Percentiles rank a stretch among this genome's conserved stretches.
phyloP scores from a whole-genome alignment of 2,329 filamentous ascomycete genomes.

The Claviceps africana region DNA sequence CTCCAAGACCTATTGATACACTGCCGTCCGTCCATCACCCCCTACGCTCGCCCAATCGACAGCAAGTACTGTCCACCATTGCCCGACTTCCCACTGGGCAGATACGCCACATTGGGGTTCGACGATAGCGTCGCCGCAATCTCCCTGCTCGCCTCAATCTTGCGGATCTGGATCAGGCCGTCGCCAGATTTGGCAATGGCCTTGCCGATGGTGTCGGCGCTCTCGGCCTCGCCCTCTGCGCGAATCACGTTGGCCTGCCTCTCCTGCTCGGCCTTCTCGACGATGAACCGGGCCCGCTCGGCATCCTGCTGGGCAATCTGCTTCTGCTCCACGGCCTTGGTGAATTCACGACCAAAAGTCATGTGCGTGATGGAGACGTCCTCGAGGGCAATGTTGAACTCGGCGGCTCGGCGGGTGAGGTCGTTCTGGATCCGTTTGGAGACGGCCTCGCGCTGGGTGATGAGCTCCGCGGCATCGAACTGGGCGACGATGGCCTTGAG shows the following conservation, averaged over 20 bases:
- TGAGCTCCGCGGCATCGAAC: constrained; percentile 96
- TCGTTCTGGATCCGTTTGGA: constrained; percentile 87
- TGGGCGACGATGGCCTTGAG: constrained; percentile 97
- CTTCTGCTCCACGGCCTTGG: constrained; percentile 97
- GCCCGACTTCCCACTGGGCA: constrained; percentile 64
- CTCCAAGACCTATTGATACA: constrained; percentile 3
- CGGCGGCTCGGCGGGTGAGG: constrained; percentile 77
- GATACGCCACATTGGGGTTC: constrained; percentile 93
- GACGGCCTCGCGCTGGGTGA: constrained; percentile 96
- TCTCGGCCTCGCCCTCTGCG: constrained; percentile 94
- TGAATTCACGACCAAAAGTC: constrained; percentile 99
- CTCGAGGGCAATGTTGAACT: constrained; percentile 98
- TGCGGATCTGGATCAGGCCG: constrained; percentile 86
- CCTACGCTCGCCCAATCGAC: constrained; percentile 29
- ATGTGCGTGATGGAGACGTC: constrained; percentile 99
- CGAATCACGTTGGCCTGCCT: constrained; percentile 96
- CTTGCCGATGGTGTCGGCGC: constrained; percentile 86
- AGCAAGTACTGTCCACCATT: constrained; percentile 38
- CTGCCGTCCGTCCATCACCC: constrained; percentile 5
- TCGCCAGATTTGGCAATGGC: constrained; percentile 88
- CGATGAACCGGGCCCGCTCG: constrained; percentile 92
- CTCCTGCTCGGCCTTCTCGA: constrained; percentile 98
- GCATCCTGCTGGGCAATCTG: constrained; percentile 99
- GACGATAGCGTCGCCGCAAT: constrained; percentile 78
- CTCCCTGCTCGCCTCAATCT: constrained; percentile 92